Percentiles rank a stretch among this genome's conserved stretches.
phyloP scores from a whole-genome alignment of 2,329 filamentous ascomycete species.

The Rhynchosporium secalis region DNA sequence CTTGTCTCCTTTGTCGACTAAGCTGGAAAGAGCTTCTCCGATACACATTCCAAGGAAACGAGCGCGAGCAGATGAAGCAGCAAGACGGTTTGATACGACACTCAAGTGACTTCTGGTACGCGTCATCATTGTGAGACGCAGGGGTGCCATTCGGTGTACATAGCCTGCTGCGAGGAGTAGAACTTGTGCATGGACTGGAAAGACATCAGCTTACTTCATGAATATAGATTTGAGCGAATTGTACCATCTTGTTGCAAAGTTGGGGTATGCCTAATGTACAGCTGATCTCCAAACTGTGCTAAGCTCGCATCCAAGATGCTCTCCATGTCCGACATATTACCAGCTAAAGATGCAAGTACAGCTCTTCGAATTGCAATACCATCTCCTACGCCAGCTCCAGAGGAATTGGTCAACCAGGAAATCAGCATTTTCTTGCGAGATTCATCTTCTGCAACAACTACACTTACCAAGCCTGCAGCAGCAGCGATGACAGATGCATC shows the following conservation, averaged over 20 bases:
- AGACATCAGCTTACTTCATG: conserved; percentile 6
- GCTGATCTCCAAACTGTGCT: conserved; percentile 75
- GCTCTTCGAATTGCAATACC: conserved; percentile 67
- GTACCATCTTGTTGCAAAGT: conserved; percentile 86
- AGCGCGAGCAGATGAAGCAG: conserved; percentile 70
- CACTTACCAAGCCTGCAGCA: conserved; percentile 56
- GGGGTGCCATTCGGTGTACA: conserved; percentile 63
- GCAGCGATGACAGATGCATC: conserved; percentile 51
- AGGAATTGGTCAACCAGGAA: conserved; percentile 64
- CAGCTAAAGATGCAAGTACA: conserved; percentile 57
- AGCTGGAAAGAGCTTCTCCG: conserved; percentile 66
- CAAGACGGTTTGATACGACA: conserved; percentile 81
- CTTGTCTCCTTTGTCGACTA: conserved; percentile 64
- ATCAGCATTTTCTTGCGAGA: conserved; percentile 55
- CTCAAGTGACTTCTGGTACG: conserved; percentile 73
- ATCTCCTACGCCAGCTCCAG: conserved; percentile 65
- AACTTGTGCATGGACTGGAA: conserved; percentile 72
- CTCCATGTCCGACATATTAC: conserved; percentile 52
- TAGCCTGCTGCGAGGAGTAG: conserved; percentile 78
- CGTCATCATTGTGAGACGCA: conserved; percentile 67
- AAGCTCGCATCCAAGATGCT: conserved; percentile 67
- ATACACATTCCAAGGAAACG: conserved; percentile 87
- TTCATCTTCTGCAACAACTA: conserved; percentile 50
- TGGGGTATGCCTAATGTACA: conserved; percentile 84
- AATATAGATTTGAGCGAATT: conserved; percentile 25